These are phyloP conservation scores for Blyttiomyces sp. DNA, from an alignment of 371 early-diverging fungal species.

Conservation along the genomic window DNA sequence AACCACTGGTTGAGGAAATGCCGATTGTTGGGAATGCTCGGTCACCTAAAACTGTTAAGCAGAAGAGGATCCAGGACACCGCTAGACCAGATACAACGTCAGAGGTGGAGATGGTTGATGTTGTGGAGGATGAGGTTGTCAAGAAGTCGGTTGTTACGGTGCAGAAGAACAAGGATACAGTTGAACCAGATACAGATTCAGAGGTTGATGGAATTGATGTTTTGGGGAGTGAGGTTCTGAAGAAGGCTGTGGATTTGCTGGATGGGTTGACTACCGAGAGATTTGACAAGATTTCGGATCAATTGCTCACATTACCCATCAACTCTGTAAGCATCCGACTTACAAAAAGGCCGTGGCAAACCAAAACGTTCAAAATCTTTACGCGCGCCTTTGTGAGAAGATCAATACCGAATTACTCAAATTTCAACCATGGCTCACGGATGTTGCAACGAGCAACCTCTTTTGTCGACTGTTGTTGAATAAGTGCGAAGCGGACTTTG, in stretches of 20 bases:
- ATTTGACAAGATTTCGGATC: constrained; percentile 78
- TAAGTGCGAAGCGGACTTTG: constrained; percentile 64
- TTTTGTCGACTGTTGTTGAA: constrained; percentile 89
- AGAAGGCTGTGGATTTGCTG: constrained; percentile 82
- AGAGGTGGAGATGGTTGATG: constrained; percentile 28
- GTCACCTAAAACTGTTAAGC: no score
- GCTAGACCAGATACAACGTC: no score
- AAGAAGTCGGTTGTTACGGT: no score
- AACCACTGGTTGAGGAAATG: no score
- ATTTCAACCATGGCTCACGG: constrained; percentile 41
- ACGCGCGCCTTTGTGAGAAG: constrained; percentile 80
- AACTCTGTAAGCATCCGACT: constrained; percentile 65
- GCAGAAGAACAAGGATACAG: constrained; percentile 24
- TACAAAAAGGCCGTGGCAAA: constrained; percentile 96
- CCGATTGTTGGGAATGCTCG: no score
- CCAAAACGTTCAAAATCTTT: constrained; percentile 82
- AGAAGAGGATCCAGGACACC: constrained; percentile 22
- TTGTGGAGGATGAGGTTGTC: no score
- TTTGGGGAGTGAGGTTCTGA: constrained; percentile 36
- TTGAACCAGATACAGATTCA: constrained; percentile 14
- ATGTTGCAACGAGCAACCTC: constrained; percentile 43
- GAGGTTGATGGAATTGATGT: constrained; percentile 29
- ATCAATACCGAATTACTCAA: constrained; percentile 41
- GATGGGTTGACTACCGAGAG: constrained; percentile 95
- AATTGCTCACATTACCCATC: constrained; percentile 76